phyloP scores from a whole-genome alignment of 1,284 basidiomycete species.

The Puccinia horiana region DNA sequence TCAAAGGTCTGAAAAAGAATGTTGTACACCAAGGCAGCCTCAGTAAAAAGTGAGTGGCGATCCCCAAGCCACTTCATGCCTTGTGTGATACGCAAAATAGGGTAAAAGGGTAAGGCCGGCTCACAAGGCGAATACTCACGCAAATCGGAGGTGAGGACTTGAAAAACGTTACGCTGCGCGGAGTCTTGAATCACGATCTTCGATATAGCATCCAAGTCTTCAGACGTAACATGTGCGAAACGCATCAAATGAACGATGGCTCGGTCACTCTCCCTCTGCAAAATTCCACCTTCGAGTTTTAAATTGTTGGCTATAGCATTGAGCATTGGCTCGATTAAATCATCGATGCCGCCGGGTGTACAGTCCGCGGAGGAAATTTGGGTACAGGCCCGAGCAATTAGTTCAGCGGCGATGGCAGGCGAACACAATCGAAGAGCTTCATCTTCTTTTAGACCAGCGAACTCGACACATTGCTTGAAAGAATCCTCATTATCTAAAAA shows the following conservation, averaged over 20 bases:
- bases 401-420: conserved; percentile 32
- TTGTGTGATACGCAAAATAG: conserved; percentile 22
- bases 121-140: conserved; percentile 10
- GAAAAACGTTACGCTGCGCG: conserved; percentile 27
- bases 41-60: conserved; percentile 21
- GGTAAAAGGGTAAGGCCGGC: conserved; percentile 43
- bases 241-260: conserved; percentile 32
- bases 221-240: background rate
- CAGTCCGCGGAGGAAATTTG: background rate
- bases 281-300: conserved; percentile 24
- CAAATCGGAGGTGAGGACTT: conserved; percentile 28
- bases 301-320: background rate
- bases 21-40: conserved; percentile 66
- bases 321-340: conserved; percentile 20
- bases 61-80: conserved; percentile 45
- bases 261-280: conserved; percentile 34
- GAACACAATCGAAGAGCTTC: conserved; percentile 29
- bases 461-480: conserved; percentile 27
- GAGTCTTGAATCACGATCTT: conserved; percentile 20
- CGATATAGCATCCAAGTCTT: conserved; percentile 21
- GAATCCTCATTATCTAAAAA: background rate
- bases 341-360: background rate
- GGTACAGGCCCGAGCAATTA: conserved; percentile 41
- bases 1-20: conserved; percentile 74
- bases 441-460: conserved; percentile 19